phyloP scores from a whole-genome alignment of 164 flowering plant species.

The Vitis rupestris region DNA sequence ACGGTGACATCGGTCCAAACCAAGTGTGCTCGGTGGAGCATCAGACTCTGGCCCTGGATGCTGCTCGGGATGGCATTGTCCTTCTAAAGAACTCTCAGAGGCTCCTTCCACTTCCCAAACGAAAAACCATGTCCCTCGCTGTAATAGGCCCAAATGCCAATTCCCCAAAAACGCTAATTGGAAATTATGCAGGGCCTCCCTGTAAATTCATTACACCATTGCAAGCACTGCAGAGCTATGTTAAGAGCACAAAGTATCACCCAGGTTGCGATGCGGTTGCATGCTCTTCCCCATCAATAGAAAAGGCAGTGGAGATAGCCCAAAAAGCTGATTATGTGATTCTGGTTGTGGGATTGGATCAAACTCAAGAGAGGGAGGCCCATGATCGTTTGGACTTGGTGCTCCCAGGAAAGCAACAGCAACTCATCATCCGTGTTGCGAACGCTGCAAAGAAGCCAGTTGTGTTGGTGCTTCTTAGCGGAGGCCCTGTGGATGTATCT shows the following conservation, averaged over 20 bases:
- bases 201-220: conserved; percentile 52
- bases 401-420: conserved; percentile 73
- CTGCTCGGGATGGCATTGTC: conserved; percentile 64
- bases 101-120: conserved; percentile 60
- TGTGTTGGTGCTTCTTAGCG: conserved; percentile 62
- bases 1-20: conserved; percentile 38
- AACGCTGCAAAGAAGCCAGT: conserved; percentile 64
- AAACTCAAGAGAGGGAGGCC: conserved; percentile 60
- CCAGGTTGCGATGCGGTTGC: conserved; percentile 54
- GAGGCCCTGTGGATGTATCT: conserved; percentile 79
- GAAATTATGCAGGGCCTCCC: conserved; percentile 70
- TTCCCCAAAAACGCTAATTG: conserved; percentile 40
- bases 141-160: conserved; percentile 84
- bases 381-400: conserved; percentile 50
- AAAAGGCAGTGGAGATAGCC: conserved; percentile 55
- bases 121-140: conserved; percentile 38
- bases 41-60: conserved; percentile 62
- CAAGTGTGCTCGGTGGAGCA: conserved; percentile 53
- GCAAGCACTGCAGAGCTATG: conserved; percentile 47
- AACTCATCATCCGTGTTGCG: conserved; percentile 52
- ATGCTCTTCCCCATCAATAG: conserved; percentile 41
- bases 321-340: conserved; percentile 56
- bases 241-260: conserved; percentile 24
- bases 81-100: conserved; percentile 53
- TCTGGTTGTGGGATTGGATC: conserved; percentile 80